A percentile compares a stretch with the other conserved stretches of the same genome.
phyloP scores from a whole-genome alignment of 2,329 filamentous ascomycete species.

The Stachybotrys chlorohalonatus region DNA sequence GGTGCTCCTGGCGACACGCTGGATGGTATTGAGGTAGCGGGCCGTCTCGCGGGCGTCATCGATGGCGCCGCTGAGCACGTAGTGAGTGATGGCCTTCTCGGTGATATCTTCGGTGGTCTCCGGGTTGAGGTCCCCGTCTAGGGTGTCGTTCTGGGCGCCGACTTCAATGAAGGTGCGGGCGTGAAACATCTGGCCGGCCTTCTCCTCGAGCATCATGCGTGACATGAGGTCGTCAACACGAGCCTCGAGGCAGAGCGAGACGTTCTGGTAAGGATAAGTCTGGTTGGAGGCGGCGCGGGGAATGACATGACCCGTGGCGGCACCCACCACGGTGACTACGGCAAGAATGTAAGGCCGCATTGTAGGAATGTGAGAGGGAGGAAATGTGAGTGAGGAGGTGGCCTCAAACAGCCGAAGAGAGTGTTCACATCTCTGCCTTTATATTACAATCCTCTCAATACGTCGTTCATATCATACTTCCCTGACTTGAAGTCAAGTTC shows the following conservation, averaged over 20 bases:
- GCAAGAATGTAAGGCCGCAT: not conserved
- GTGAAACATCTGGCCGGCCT: conserved; percentile 39
- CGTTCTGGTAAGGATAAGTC: not conserved
- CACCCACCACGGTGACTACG: not conserved
- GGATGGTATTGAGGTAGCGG: conserved; percentile 28
- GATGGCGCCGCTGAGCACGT: conserved; percentile 35
- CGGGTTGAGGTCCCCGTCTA: conserved; percentile 7
- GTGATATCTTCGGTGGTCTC: conserved; percentile 2
- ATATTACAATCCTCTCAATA: no score
- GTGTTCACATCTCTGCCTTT: no score
- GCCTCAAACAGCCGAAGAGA: no score
- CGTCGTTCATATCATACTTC: no score
- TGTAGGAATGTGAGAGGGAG: not conserved
- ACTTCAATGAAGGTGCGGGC: conserved; percentile 16
- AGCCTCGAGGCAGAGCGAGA: conserved; percentile 26
- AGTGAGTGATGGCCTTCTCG: conserved; percentile 24
- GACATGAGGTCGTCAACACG: conserved; percentile 34
- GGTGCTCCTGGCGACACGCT: conserved; percentile 29
- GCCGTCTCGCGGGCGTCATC: conserved; percentile 21
- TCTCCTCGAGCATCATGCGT: conserved; percentile 38
- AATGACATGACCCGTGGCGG: not conserved
- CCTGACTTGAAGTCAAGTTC: no score
- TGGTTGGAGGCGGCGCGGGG: not conserved
- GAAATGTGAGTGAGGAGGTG: not conserved
- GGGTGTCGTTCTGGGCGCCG: conserved; percentile 9